Base-by-base conservation (phyloP, 768 basidiomycete genomes). In the Mycena galopus region DNA sequence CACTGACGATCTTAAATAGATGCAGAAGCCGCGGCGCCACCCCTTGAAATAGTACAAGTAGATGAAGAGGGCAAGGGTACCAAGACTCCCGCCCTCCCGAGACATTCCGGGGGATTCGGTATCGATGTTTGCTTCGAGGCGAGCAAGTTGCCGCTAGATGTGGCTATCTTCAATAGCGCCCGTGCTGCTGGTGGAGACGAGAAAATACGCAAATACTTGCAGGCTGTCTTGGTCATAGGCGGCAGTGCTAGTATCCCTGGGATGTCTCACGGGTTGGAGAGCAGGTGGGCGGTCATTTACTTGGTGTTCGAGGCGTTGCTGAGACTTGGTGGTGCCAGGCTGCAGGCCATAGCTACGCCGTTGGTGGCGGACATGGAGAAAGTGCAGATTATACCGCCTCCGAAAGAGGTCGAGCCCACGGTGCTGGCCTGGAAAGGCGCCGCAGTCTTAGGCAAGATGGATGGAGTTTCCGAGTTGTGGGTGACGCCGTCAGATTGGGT, bases 381-480 rank as follows among this genome's bases (percentile, higher is more conserved):
- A 76, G 93, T 97, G 9, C 91, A 93, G 74, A 94, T 98, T 69
- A 94, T 99, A 56, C 95, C 96, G n/a, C 93, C 96, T 2, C 96
- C 97, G 1, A 94, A 96, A 79, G 95, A 96, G 71, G 90, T 98
- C 53, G 96, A 99, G 81, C 96, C 95, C 7, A 89, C 91, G 29
- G 91, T 96, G 42, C 88, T 99, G 35, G 92, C 91, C 19, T 99
- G 98, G 98, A 98, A 98, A 81, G 98, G 98, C 12, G 96, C 93
- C 8, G 90, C 93, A 10, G 95, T 97, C 16, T 89, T 98, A 50
- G 94, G 93, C 30, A 95, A 95, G 82, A 93, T 99, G 90, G 98
- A 99, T 62, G 91, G 92, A 3, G 90, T 94, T 55, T 88, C 90
- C 33, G 98, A 99, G 74, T 83, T 98, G 67, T 99, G 97, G 97